phyloP scores from a whole-genome alignment of 2,329 filamentous ascomycete species.

The Sordariomycetes sp. region DNA sequence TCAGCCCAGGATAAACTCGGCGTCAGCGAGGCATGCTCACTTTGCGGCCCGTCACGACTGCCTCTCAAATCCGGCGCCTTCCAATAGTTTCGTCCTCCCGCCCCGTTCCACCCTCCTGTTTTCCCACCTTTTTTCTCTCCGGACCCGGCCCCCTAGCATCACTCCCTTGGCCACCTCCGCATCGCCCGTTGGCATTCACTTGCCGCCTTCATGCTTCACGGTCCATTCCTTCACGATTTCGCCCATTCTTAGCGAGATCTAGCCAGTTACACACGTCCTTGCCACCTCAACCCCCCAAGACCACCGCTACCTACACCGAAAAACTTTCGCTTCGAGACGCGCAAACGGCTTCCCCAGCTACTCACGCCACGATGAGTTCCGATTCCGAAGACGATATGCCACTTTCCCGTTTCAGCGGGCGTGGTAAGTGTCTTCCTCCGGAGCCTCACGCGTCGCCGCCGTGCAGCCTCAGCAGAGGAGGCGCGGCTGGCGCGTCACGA shows the following conservation, averaged over 20 bases:
- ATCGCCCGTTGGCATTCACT: neutral
- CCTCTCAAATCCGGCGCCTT: conserved; percentile 8
- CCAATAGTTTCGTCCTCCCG: conserved; percentile 10
- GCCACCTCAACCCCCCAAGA: neutral
- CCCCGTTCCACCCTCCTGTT: conserved; percentile 15
- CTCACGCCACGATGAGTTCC: conserved; percentile 9
- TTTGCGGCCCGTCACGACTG: conserved; percentile 5
- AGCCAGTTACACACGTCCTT: neutral
- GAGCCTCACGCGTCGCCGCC: neutral
- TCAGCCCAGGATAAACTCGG: conserved; percentile 1
- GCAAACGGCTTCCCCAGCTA: neutral
- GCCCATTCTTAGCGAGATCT: neutral
- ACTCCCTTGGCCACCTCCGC: conserved; percentile 2
- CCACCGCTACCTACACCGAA: neutral
- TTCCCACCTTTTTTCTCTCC: conserved; percentile 12
- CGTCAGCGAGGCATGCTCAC: conserved; percentile 5
- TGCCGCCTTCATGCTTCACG: neutral
- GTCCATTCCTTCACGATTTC: neutral
- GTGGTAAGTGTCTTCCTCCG: conserved; percentile 47
- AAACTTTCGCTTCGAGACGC: neutral
- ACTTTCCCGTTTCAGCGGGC: conserved; percentile 56
- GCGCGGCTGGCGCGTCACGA: conserved; percentile 3
- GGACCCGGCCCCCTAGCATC: conserved; percentile 15
- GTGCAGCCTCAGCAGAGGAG: neutral
- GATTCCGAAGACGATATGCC: conserved; percentile 73